These are phyloP conservation scores for Neurospora sp. DNA, from an alignment of 2,329 filamentous ascomycete species.

Conservation along the genomic window DNA sequence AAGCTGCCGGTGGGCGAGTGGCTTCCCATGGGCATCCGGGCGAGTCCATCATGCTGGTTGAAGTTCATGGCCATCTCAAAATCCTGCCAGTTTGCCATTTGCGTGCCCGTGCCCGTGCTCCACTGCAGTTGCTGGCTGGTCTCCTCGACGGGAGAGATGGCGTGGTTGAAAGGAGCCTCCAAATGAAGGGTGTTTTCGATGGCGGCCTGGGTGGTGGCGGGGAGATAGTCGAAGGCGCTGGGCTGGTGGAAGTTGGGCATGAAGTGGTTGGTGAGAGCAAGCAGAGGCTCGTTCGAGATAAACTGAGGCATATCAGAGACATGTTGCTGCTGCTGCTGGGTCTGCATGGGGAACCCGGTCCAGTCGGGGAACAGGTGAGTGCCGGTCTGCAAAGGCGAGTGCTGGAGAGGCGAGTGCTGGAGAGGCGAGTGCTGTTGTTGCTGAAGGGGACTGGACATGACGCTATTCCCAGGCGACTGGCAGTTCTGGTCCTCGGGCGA, in stretches of 20 bases:
- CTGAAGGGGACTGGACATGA: slow-evolving; percentile 42
- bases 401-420: slow-evolving; percentile 27
- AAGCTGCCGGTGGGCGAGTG: slow-evolving; percentile 71
- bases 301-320: slow-evolving; percentile 40
- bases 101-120: slow-evolving; percentile 35
- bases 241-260: slow-evolving; percentile 38
- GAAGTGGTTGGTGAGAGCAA: slow-evolving; percentile 42
- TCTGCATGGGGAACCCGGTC: slow-evolving; percentile 34
- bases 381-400: slow-evolving; percentile 43
- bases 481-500: slow-evolving; percentile 42
- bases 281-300: slow-evolving; percentile 47
- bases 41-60: slow-evolving; percentile 30
- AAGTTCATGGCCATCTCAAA: slow-evolving; percentile 54
- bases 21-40: slow-evolving; percentile 38
- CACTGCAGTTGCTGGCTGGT: slow-evolving; percentile 46
- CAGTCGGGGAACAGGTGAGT: slow-evolving; percentile 46
- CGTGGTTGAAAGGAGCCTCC: slow-evolving; percentile 48
- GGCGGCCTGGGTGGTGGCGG: slow-evolving; percentile 50
- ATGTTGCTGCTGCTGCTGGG: slow-evolving; percentile 10
- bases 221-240: slow-evolving; percentile 50
- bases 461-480: slow-evolving; percentile 35
- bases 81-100: slow-evolving; percentile 67
- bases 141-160: slow-evolving; percentile 47
- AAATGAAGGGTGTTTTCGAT: slow-evolving; percentile 52
- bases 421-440: slow-evolving; percentile 27